Conservation (phyloP, 148 eudicot species). For the Amaranthus cruentus region DNA sequence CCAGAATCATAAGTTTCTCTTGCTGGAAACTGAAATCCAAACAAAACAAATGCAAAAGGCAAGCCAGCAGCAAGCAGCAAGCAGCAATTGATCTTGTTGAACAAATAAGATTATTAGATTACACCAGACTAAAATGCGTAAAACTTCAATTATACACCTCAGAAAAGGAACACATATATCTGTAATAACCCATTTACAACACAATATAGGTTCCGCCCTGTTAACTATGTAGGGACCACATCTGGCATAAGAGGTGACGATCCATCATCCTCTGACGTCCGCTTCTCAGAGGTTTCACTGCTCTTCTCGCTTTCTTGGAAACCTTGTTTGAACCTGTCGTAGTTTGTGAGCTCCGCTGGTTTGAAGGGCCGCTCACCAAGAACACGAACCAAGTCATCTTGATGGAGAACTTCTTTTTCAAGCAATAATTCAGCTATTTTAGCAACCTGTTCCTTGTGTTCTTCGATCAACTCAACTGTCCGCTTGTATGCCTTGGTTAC, state of each 20-base stretch:
- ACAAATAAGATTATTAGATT: slow-evolving; percentile 9
- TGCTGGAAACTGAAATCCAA: no score
- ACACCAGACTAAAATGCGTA: slow-evolving; percentile 17
- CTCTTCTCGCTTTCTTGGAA: slow-evolving; percentile 39
- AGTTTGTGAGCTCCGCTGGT: slow-evolving; percentile 55
- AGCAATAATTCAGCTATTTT: slow-evolving; percentile 71
- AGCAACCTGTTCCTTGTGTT: slow-evolving; percentile 77
- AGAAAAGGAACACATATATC: not conserved
- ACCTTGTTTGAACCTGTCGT: slow-evolving; percentile 67
- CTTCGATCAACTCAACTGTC: slow-evolving; percentile 54
- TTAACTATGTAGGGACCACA: slow-evolving; percentile 45
- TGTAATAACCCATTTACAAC: slow-evolving; percentile 13
- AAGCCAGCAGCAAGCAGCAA: slow-evolving; percentile 1
- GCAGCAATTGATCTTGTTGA: slow-evolving; percentile 9
- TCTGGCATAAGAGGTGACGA: slow-evolving; percentile 54
- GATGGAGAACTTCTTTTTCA: slow-evolving; percentile 87
- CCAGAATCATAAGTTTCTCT: no score
- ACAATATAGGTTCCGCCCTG: not conserved
- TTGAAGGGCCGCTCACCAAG: slow-evolving; percentile 80
- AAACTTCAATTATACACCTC: slow-evolving; percentile 24
- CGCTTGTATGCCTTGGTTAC: slow-evolving; percentile 62
- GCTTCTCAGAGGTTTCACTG: slow-evolving; percentile 22
- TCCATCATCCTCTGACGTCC: slow-evolving; percentile 37
- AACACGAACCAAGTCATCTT: slow-evolving; percentile 65
- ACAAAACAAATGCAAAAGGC: no score